Evolutionary conservation across 116 monocot species (phyloP).

Genomic region (Zostera marina): DNA sequence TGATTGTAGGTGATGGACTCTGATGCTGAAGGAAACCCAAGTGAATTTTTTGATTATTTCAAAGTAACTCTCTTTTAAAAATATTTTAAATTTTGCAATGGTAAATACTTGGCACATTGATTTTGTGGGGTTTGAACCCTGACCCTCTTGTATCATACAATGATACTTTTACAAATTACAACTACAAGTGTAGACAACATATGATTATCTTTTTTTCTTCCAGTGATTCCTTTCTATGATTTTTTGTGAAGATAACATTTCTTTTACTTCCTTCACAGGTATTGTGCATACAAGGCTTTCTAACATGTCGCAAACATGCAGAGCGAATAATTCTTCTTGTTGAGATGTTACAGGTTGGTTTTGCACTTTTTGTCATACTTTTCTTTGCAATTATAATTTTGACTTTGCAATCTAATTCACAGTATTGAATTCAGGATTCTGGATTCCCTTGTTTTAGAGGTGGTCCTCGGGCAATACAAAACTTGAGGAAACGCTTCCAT

Average conservation of each 20-base stretch:
- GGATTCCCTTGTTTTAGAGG: slow-evolving; percentile 99
- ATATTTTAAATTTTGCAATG: neutral
- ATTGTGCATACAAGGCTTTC: slow-evolving; percentile 97
- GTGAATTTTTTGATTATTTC: slow-evolving; percentile 97
- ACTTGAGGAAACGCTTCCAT: slow-evolving; percentile 94
- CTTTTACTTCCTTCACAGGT: slow-evolving; percentile 28
- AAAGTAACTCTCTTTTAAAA: slow-evolving; percentile 44
- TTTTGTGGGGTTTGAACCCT: too few relatives aligned
- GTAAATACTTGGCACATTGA: too few relatives aligned
- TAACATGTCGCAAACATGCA: slow-evolving; percentile 95
- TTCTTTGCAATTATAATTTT: neutral
- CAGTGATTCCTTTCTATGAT: too few relatives aligned
- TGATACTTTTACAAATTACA: too few relatives aligned
- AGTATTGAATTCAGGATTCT: slow-evolving; percentile 50
- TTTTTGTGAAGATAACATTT: neutral
- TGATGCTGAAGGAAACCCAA: slow-evolving; percentile 97
- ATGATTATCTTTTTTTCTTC: too few relatives aligned
- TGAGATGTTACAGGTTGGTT: slow-evolving; percentile 89
- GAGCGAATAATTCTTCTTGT: slow-evolving; percentile 94
- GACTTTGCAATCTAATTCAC: neutral
- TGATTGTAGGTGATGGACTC: slow-evolving; percentile 84
- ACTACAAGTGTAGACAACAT: neutral
- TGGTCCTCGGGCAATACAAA: slow-evolving; percentile 88
- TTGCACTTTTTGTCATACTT: neutral
- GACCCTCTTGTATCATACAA: too few relatives aligned